Conservation (phyloP, 345 rosid genomes). For the Excoecaria cochinchinensis region DNA sequence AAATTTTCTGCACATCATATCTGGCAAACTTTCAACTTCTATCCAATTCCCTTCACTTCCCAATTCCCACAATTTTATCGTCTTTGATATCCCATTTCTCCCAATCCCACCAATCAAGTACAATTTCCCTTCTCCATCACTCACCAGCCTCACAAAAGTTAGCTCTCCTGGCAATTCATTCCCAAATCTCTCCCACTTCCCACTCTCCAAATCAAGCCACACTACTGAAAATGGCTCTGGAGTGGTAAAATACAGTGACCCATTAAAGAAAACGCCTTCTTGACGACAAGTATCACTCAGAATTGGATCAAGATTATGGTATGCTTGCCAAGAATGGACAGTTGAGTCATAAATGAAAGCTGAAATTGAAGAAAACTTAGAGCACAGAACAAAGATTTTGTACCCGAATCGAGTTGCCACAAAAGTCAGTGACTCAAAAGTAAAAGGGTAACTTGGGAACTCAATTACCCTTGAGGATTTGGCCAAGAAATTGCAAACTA, state of each 20-base stretch:
- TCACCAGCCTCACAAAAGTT: constrained; percentile 66
- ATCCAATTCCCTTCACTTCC: constrained; percentile 43
- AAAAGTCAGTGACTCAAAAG: constrained; percentile 59
- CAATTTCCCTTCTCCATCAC: constrained; percentile 46
- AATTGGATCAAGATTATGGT: constrained; percentile 42
- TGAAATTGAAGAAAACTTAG: constrained; percentile 32
- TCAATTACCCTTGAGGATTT: constrained; percentile 55
- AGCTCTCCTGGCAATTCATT: constrained; percentile 47
- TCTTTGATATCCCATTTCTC: constrained; percentile 72
- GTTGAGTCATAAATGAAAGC: constrained; percentile 65
- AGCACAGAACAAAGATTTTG: constrained; percentile 57
- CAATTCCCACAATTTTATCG: constrained; percentile 68
- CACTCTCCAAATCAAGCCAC: constrained; percentile 43
- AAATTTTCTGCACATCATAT: constrained; percentile 73
- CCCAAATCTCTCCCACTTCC: constrained; percentile 41
- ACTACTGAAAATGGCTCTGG: constrained; percentile 64
- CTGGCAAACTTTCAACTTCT: constrained; percentile 66
- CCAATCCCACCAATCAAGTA: constrained; percentile 86
- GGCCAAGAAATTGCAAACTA: constrained; percentile 62
- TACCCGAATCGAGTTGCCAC: constrained; percentile 50
- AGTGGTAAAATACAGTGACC: constrained; percentile 55
- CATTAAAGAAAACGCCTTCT: constrained; percentile 57
- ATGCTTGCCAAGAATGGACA: constrained; percentile 46
- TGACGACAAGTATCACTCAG: constrained; percentile 44
- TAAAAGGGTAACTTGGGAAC: constrained; percentile 63